Evolutionary conservation across 2,329 filamentous ascomycete genomes (phyloP).

Genomic region (Nigrospora sphaerica): DNA sequence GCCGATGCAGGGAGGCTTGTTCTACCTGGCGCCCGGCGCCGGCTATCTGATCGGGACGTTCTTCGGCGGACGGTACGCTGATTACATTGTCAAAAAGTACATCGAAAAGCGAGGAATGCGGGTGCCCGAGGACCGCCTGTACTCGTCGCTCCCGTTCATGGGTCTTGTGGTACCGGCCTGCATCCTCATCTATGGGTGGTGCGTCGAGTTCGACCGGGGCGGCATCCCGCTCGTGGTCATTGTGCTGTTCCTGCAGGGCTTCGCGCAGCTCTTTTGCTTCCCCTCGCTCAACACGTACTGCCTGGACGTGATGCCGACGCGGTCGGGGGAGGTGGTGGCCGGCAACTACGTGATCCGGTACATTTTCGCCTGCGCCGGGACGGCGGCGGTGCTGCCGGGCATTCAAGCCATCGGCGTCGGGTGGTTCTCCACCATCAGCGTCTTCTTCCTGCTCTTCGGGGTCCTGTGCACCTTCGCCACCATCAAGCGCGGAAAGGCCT

Average conservation of each 20-base stretch:
- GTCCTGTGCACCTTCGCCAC: slow-evolving; percentile 27
- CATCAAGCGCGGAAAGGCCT: slow-evolving; percentile 31
- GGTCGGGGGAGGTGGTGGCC: slow-evolving; percentile 67
- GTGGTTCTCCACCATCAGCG: slow-evolving; percentile 64
- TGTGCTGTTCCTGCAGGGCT: slow-evolving; percentile 67
- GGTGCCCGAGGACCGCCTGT: slow-evolving; percentile 63
- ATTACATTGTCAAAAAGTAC: slow-evolving; percentile 29
- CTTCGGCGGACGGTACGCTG: slow-evolving; percentile 47
- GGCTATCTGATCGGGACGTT: slow-evolving; percentile 61
- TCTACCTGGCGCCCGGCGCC: slow-evolving; percentile 62
- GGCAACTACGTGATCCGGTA: slow-evolving; percentile 78
- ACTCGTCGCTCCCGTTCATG: slow-evolving; percentile 52
- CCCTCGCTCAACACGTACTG: slow-evolving; percentile 74
- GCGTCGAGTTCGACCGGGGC: slow-evolving; percentile 39
- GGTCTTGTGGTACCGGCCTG: slow-evolving; percentile 54
- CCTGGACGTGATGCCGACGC: slow-evolving; percentile 69
- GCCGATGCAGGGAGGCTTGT: slow-evolving; percentile 56
- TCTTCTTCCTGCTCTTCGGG: slow-evolving; percentile 27
- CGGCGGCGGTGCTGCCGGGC: slow-evolving; percentile 65
- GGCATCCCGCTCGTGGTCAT: slow-evolving; percentile 58
- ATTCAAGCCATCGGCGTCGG: slow-evolving; percentile 71
- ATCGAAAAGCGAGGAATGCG: slow-evolving; percentile 42
- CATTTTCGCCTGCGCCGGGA: slow-evolving; percentile 63
- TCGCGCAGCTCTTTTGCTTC: slow-evolving; percentile 70
- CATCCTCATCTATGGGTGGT: slow-evolving; percentile 57